A percentile compares a stretch with the other conserved stretches of the same genome.
These are phyloP conservation scores for Aspergillus udagawae DNA, from an alignment of 2,329 filamentous ascomycete genomes.

Conservation along the genomic window DNA sequence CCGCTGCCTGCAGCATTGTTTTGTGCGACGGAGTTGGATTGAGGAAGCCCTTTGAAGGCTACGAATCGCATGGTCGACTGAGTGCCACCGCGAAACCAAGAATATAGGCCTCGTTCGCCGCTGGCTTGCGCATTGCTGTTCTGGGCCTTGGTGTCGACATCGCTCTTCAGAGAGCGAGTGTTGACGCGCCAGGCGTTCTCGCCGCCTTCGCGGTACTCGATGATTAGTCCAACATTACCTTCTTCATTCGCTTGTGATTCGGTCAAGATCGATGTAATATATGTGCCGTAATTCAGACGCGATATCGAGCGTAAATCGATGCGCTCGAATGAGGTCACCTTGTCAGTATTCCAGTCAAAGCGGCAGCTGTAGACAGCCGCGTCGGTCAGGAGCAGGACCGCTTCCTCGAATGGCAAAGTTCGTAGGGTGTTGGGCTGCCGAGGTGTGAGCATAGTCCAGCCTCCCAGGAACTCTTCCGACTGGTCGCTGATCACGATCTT, in stretches of 20 bases:
- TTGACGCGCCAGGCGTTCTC: constrained; percentile 75
- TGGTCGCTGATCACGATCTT: constrained; percentile 80
- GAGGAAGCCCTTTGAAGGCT: constrained; percentile 42
- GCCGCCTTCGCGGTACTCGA: constrained; percentile 70
- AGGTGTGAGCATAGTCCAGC: constrained; percentile 84
- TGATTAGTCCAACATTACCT: constrained; percentile 77
- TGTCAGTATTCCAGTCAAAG: constrained; percentile 93
- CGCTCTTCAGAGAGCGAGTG: constrained; percentile 67
- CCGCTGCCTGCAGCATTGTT: constrained; percentile 13
- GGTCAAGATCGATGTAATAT: constrained; percentile 84
- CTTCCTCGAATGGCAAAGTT: constrained; percentile 75
- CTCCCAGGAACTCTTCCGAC: constrained; percentile 79
- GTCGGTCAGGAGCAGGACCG: constrained; percentile 81
- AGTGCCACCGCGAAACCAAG: constrained; percentile 36
- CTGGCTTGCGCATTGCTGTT: constrained; percentile 23
- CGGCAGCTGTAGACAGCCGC: constrained; percentile 81
- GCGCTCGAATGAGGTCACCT: constrained; percentile 86
- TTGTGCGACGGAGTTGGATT: constrained; percentile 27
- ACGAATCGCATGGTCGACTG: constrained; percentile 32
- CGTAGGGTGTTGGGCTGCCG: constrained; percentile 65
- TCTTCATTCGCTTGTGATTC: constrained; percentile 69
- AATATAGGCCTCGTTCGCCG: constrained; percentile 40
- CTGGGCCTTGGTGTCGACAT: constrained; percentile 46
- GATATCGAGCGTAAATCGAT: constrained; percentile 72
- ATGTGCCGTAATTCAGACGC: constrained; percentile 73